phyloP scores from a whole-genome alignment of 805 yeast species.

The Sugiyamaella marilandica region DNA sequence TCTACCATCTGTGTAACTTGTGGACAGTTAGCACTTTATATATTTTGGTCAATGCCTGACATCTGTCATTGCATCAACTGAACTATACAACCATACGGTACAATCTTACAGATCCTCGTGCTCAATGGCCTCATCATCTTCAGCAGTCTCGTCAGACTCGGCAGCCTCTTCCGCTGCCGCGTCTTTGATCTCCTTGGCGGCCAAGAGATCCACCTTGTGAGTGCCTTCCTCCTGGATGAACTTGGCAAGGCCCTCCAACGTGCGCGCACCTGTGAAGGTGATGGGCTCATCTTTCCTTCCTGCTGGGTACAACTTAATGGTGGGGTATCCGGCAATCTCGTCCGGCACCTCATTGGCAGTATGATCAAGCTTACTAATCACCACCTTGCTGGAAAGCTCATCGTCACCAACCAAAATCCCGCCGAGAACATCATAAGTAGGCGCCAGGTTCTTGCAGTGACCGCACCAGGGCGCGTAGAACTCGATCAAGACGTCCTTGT shows the following conservation, averaged over 20 bases:
- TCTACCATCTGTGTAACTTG: too few relatives aligned
- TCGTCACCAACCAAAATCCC: conserved; percentile 52
- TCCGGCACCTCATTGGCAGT: conserved; percentile 84
- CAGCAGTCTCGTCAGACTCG: conserved; percentile 7
- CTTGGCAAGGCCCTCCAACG: conserved; percentile 59
- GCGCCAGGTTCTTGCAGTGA: conserved; percentile 85
- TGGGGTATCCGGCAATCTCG: conserved; percentile 86
- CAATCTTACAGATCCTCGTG: conserved; percentile 8
- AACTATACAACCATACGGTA: neutral
- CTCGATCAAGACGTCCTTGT: conserved; percentile 72
- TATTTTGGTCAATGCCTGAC: too few relatives aligned
- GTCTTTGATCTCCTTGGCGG: conserved; percentile 29
- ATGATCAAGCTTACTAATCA: conserved; percentile 85
- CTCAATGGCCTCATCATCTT: conserved; percentile 12
- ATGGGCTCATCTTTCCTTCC: conserved; percentile 65
- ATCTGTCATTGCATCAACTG: neutral
- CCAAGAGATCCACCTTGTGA: conserved; percentile 52
- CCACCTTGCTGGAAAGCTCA: conserved; percentile 48
- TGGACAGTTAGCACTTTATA: too few relatives aligned
- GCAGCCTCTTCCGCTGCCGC: conserved; percentile 21
- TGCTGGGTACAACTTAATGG: conserved; percentile 86
- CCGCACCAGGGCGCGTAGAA: conserved; percentile 99
- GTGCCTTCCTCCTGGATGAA: conserved; percentile 72
- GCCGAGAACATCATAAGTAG: conserved; percentile 83
- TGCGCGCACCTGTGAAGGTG: conserved; percentile 65